phyloP scores from a whole-genome alignment of 106 monocot genomes.

The Narthecium ossifragum region DNA sequence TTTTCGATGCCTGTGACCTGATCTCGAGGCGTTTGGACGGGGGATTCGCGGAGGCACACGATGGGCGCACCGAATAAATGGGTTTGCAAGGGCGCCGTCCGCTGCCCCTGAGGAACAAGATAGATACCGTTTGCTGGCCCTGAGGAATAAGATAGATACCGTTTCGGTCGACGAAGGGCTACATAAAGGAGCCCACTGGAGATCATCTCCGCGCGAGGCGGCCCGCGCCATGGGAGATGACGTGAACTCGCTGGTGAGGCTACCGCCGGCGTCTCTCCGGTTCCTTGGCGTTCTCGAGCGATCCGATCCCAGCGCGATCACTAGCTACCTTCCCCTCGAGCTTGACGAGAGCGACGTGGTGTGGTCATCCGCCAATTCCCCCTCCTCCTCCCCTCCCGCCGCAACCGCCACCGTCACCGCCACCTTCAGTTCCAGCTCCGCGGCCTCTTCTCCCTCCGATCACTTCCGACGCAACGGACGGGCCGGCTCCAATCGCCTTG shows the following conservation, averaged over 20 bases:
- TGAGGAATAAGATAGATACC: neutral
- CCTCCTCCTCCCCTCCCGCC: constrained; percentile 6
- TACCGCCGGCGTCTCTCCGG: constrained; percentile 16
- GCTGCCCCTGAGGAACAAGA: neutral
- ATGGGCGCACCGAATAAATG: too few species aligned
- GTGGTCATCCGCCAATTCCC: constrained; percentile 29
- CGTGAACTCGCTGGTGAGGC: neutral
- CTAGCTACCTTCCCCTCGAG: constrained; percentile 19
- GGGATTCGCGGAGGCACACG: too few species aligned
- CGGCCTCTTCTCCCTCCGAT: constrained; percentile 12
- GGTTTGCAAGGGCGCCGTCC: too few species aligned
- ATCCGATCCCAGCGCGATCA: constrained; percentile 9
- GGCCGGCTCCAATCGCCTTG: constrained; percentile 4
- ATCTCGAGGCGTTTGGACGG: too few species aligned
- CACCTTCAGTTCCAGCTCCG: too few species aligned
- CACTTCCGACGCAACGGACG: neutral
- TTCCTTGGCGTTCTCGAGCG: constrained; percentile 40
- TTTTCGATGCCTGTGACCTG: too few species aligned
- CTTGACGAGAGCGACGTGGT: constrained; percentile 74
- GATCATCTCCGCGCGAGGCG: neutral
- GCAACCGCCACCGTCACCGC: constrained; percentile 9
- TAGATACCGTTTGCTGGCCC: neutral
- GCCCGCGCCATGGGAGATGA: constrained; percentile 7
- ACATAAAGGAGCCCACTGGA: neutral
- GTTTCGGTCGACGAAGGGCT: neutral